These are phyloP conservation scores for Silene coronaria DNA, from an alignment of 179 eudicot genomes.

Conservation along the genomic window DNA sequence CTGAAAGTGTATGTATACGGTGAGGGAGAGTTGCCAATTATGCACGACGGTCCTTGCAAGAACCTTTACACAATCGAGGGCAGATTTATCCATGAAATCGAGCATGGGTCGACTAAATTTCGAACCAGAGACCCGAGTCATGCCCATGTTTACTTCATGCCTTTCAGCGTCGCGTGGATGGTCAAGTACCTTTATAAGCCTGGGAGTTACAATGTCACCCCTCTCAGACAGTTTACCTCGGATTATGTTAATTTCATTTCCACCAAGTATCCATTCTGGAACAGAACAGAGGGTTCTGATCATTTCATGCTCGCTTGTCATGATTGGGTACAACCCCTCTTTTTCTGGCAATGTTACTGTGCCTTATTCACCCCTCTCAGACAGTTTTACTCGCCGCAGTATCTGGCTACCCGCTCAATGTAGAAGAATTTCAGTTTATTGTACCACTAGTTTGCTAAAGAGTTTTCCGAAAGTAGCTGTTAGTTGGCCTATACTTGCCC, in stretches of 20 bases:
- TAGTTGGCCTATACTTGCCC: too few species aligned
- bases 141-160: slow-evolving; percentile 81
- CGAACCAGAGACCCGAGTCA: slow-evolving; percentile 42
- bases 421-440: too few species aligned
- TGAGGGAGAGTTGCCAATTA: slow-evolving; percentile 74
- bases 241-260: slow-evolving; percentile 71
- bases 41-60: slow-evolving; percentile 86
- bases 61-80: slow-evolving; percentile 74
- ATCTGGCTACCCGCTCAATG: too few species aligned
- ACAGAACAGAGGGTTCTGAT: slow-evolving; percentile 55
- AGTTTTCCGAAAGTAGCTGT: too few species aligned
- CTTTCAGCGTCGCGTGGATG: slow-evolving; percentile 82
- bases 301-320: slow-evolving; percentile 92
- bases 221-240: slow-evolving; percentile 52
- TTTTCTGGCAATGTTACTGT: not conserved
- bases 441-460: too few species aligned
- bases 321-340: slow-evolving; percentile 57
- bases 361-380: too few species aligned
- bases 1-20: slow-evolving; percentile 68
- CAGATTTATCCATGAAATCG: slow-evolving; percentile 73
- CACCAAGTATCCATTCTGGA: slow-evolving; percentile 74
- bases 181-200: slow-evolving; percentile 66
- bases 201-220: slow-evolving; percentile 36
- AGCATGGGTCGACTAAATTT: slow-evolving; percentile 41
- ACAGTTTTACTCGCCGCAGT: too few species aligned